Evolutionary conservation across 106 monocot species (phyloP), one percentile per base, ranked within the genome.

Genomic region (Chionographis japonica): DNA sequence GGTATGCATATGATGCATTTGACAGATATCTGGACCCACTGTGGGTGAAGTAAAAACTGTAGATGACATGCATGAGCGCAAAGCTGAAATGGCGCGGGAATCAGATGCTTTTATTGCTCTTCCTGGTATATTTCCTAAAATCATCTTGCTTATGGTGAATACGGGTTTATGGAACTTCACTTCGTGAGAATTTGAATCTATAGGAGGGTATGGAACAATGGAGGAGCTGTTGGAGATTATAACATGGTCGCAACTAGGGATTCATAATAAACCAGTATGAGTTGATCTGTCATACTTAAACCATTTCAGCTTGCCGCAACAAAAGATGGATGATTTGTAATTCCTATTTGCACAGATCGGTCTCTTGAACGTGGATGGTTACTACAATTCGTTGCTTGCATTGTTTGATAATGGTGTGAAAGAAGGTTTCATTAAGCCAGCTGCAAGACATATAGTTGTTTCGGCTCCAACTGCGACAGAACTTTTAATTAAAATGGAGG

Each of bases 351-450:
- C 53, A 7, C 57, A 95, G 95, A 75, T 95, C 70, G 95, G 95
- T 13, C 81, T 95, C 4, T 73, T 95, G 56, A 95, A 95, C 72
- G 88, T 95, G 40, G 95, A 95, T 73, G 95, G 95, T 37, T 95
- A 95, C 68, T 95, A 95, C 60, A 72, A 95, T 65, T 67, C 91
- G 0, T 68, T 95, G 62, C 91, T 95, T 64, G 82, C 91, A 36
- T 69, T 95, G 50, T 91, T 95, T 77, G 95, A 95, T 67, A 91
- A 85, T 65, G 95, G 95, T 36, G 91, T 91, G 50, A 53, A 70
- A 53, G 91, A 91, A 74, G 95, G 95, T 64, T 95, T 95, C 65
- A 95, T 95, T 58, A 95, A 80, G 52, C 77, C 85, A 11, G 52
- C 75, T 52, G 88, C 87, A 10, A 73, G 95, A 46, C 53, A 88